Base-by-base conservation (phyloP, 768 basidiomycete species). In the Russula compacta region DNA sequence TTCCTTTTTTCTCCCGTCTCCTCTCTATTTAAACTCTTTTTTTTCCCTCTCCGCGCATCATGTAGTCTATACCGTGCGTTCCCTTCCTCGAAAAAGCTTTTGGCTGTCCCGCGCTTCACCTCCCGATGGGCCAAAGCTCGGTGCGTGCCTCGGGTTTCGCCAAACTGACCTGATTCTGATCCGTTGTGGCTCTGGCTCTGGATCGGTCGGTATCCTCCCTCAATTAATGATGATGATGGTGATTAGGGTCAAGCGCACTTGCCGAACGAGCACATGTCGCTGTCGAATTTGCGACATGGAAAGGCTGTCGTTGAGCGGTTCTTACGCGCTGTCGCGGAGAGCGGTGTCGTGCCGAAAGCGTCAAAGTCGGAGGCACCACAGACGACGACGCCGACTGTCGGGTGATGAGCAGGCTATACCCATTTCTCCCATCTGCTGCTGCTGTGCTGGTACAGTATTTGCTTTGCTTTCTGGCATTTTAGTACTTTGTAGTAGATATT, bases 191-290 rank as follows among this genome's bases (percentile, higher is more conserved):
- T n/a, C n/a, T n/a, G 24, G 24, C 24, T 29, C 24, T 29, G 24
- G 24, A 29, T 29, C 24, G 24, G 24, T 29, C 12, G 44, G 10
- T 46, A 12, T 12, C 21, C 44, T 8, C 44, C 9, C 19, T 46
- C 11, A 5, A 2, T 21, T 40, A 1, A 5, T 10, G 19, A 48
- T 66, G n/a, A n/a, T n/a, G n/a, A n/a, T n/a, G n/a, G n/a, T n/a
- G n/a, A n/a, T n/a, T n/a, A 88, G 92, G 93, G 89, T 70, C 90
- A 87, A 78, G 94, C 92, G 0, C 97, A 98, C 78, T 73, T 99
- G 24, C 86, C 93, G 3, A 90, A 99, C 70, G 97, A 99, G 71
- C 80, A 92, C 4, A 93, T 98, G 56, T 86, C 93, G 3, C 73
- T 97, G 1, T 73, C 82, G 21, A 98, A 98, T 68, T 78, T 98